Conservation (phyloP, 2,329 filamentous ascomycete genomes). For the Bipolaris bicolor region DNA sequence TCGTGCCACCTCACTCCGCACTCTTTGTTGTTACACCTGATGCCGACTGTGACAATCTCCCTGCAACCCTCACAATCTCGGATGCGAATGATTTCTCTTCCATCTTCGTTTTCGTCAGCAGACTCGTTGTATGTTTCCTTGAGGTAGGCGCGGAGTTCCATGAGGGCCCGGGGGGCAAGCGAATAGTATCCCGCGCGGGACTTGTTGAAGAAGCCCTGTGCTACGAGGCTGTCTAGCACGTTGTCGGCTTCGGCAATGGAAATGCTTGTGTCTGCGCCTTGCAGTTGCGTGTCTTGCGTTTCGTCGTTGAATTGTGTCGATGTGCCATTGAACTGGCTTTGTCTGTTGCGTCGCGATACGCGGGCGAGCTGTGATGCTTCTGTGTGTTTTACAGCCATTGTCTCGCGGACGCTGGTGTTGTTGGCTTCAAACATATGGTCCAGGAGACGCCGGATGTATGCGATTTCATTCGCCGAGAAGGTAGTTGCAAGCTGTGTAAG, state of each 20-base stretch:
- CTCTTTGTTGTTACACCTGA: conserved; percentile 37
- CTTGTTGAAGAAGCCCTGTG: conserved; percentile 84
- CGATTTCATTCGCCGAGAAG: conserved; percentile 81
- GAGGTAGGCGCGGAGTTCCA: conserved; percentile 86
- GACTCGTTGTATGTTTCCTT: conserved; percentile 87
- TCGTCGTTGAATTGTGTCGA: conserved; percentile 38
- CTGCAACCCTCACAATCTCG: conserved; percentile 88
- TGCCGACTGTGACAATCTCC: conserved; percentile 78
- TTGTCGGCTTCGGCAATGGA: conserved; percentile 79
- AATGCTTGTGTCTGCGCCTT: conserved; percentile 57
- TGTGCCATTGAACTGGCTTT: conserved; percentile 35
- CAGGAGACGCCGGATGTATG: conserved; percentile 84
- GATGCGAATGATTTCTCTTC: conserved; percentile 64
- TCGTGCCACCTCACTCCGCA: conserved; percentile 45
- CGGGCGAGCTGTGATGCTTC: conserved; percentile 75
- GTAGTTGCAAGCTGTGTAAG: conserved; percentile 86
- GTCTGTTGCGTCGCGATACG: conserved; percentile 38
- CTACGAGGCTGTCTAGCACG: conserved; percentile 71
- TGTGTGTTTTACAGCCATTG: conserved; percentile 80
- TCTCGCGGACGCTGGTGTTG: conserved; percentile 80
- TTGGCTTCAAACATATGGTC: conserved; percentile 91
- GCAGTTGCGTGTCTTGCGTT: conserved; percentile 51
- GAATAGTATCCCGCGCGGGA: conserved; percentile 75
- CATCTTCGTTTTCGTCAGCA: conserved; percentile 59
- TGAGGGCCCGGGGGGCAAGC: conserved; percentile 75